These are phyloP conservation scores for Ceratocystis cubensis DNA, from an alignment of 2,329 filamentous ascomycete genomes.

Conservation along the genomic window DNA sequence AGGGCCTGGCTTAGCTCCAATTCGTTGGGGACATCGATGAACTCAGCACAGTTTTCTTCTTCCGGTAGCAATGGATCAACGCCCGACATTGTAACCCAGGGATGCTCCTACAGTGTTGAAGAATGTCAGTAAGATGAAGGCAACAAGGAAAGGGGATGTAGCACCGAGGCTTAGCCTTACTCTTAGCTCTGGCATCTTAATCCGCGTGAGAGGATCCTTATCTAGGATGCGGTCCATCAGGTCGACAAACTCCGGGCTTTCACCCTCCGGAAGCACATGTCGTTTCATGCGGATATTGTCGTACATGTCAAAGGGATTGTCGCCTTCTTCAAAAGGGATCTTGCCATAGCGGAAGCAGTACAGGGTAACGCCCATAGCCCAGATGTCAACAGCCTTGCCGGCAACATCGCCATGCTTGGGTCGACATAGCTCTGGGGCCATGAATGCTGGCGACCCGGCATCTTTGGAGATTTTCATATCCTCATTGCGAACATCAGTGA, in stretches of 20 bases:
- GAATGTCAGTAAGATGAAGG: too few species aligned
- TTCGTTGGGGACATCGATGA: constrained; percentile 74
- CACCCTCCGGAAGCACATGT: constrained; percentile 47
- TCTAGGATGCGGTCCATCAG: constrained; percentile 63
- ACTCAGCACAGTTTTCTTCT: constrained; percentile 73
- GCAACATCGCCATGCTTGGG: constrained; percentile 76
- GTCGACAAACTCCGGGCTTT: constrained; percentile 58
- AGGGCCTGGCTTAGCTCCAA: constrained; percentile 85
- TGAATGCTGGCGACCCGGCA: constrained; percentile 85
- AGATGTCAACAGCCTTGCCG: constrained; percentile 84
- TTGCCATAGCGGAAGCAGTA: constrained; percentile 83
- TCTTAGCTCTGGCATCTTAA: constrained; percentile 68
- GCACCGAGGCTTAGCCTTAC: constrained; percentile 36
- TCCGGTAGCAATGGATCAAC: constrained; percentile 64
- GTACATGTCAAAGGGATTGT: constrained; percentile 68
- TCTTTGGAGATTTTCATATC: constrained; percentile 89
- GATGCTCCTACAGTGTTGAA: constrained; percentile 52
- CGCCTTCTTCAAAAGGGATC: constrained; percentile 71
- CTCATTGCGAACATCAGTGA: constrained; percentile 55
- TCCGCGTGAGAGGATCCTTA: constrained; percentile 72
- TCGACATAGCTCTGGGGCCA: constrained; percentile 84
- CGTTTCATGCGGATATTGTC: constrained; percentile 69
- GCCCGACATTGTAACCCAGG: constrained; percentile 80
- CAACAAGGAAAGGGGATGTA: background rate
- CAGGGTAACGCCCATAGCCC: constrained; percentile 94